A percentile compares a stretch with the other conserved stretches of the same genome.
Evolutionary conservation across 495 filamentous ascomycete species (phyloP).

Genomic region (Physcia stellaris): DNA sequence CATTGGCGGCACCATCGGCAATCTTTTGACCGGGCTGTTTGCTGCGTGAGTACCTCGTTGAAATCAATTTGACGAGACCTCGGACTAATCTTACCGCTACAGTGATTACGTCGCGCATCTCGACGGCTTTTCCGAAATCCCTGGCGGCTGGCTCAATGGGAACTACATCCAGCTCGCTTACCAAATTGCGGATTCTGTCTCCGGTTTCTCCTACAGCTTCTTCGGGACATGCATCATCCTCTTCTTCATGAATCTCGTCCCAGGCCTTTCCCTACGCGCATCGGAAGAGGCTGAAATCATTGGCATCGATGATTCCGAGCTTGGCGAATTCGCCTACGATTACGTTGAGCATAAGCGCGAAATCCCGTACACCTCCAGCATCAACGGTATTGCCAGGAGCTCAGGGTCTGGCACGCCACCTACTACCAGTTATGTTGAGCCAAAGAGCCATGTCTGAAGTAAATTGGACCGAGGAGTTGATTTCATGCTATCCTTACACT

Average conservation of each 20-base stretch:
- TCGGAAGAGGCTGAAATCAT: conserved; percentile 41
- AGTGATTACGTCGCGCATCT: conserved; percentile 77
- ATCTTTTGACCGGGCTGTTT: conserved; percentile 50
- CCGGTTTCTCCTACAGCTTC: conserved; percentile 44
- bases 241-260: conserved; percentile 42
- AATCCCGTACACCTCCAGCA: too few species aligned
- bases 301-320: conserved; percentile 79
- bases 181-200: conserved; percentile 45
- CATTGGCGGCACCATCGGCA: conserved; percentile 45
- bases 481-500: too few species aligned
- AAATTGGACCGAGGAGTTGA: too few species aligned
- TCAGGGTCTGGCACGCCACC: too few species aligned
- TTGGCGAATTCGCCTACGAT: conserved; percentile 94
- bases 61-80: conserved; percentile 34
- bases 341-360: conserved; percentile 85
- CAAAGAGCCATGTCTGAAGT: too few species aligned
- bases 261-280: conserved; percentile 42
- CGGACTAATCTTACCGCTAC: conserved; percentile 13
- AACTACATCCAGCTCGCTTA: conserved; percentile 43
- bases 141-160: conserved; percentile 49
- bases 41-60: conserved; percentile 29
- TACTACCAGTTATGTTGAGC: too few species aligned
- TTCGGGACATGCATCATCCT: conserved; percentile 38
- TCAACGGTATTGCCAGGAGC: too few species aligned
- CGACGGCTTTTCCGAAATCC: conserved; percentile 53